Evolutionary conservation across 129 eudicot genomes (phyloP), one percentile per base, ranked within the genome.

Genomic region (Tagetes patula): DNA sequence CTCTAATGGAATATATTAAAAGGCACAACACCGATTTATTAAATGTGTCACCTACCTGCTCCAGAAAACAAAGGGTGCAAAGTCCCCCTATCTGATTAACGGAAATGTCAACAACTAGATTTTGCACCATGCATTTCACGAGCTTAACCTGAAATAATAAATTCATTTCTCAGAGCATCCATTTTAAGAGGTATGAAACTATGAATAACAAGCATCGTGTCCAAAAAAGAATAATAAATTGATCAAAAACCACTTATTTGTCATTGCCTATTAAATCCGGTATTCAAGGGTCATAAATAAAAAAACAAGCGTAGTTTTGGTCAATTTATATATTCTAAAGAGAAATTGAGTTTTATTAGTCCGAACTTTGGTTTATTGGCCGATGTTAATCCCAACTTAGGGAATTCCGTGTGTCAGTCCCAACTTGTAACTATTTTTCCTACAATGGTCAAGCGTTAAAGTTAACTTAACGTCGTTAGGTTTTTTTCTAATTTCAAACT

Each of bases 11-110:
- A 56, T 40, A 3, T 6, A 59, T 14, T 47, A 47, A 6, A 76
- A 45, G 40, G 70, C 70, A 52, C 40, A 36, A 20, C 32, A 14
- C n/a, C 34, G 41, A 67, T 14, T 45, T 5, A 45, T 10, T 67
- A 73, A 64, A 33, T 76, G 68, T 52, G 59, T 62, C 71, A 41
- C 76, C 30, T 77, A 93, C 98, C 92, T 90, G 93, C 81, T 94
- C 99, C 67, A 94, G 97, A 79, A 94, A 94, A 80, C 99, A 90
- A n/a, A 94, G 78, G 12, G 99, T 88, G 75, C 85, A 84, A 30
- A 94, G 86, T 11, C 99, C 99, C 41, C 97, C 97, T 36, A 94
- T 77, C 76, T 94, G 99, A 82, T 86, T 94, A 12, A 94, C 83
- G 3, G 99, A 90, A 54, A 94, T 84, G 78, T 94, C 99, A 38